These are phyloP conservation scores for Dictyostelium capitatum DNA, from an alignment of 78 protist genomes.

Conservation along the genomic window DNA sequence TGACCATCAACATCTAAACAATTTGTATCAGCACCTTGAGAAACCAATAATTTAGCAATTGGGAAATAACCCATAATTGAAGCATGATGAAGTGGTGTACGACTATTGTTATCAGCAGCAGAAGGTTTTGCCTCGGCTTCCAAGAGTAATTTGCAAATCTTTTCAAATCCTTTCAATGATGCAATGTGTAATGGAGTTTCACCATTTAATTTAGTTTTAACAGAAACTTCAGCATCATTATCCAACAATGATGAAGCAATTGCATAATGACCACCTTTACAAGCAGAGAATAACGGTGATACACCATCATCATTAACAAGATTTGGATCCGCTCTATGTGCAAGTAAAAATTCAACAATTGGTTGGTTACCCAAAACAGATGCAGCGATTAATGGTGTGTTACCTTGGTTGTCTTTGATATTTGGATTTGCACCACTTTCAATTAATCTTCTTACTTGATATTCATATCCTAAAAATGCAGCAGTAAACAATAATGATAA, in stretches of 20 bases:
- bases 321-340: conserved; percentile 69
- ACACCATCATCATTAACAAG: conserved; percentile 49
- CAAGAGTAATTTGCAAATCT: conserved; percentile 38
- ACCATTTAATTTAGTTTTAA: conserved; percentile 3
- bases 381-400: conserved; percentile 76
- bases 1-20: conserved; percentile 57
- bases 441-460: conserved; percentile 63
- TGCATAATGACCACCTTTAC: conserved; percentile 41
- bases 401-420: conserved; percentile 60
- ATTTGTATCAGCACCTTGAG: conserved; percentile 35
- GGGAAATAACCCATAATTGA: conserved; percentile 44
- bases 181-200: conserved; percentile 67
- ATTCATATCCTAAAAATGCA: conserved; percentile 67
- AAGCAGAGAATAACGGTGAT: conserved; percentile 51
- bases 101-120: conserved; percentile 31
- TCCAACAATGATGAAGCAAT: conserved; percentile 44
- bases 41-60: conserved; percentile 29
- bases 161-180: conserved; percentile 57
- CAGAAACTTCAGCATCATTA: conserved; percentile 41
- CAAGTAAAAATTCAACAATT: conserved; percentile 30
- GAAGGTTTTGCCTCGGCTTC: conserved; percentile 43
- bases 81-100: conserved; percentile 72
- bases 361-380: conserved; percentile 40
- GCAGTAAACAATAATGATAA: conserved; percentile 60
- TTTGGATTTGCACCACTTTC: conserved; percentile 81